Conservation (phyloP, 179 eudicot genomes). For the Amaranthus tricolor region DNA sequence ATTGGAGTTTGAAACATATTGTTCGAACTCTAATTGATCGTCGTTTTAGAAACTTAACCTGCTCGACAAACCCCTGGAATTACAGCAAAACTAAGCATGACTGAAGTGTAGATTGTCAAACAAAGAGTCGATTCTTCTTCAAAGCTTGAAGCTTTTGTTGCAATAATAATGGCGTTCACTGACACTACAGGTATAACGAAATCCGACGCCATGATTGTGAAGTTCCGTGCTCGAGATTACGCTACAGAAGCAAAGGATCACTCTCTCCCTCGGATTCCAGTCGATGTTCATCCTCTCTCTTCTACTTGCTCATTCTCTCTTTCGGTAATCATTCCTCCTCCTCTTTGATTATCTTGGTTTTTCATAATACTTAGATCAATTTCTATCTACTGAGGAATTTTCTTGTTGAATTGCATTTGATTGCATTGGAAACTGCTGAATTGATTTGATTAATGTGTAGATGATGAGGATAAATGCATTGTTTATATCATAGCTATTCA, state of each 20-base stretch:
- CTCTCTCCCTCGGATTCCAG: constrained; percentile 37
- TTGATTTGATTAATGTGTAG: neutral
- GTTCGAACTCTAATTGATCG: too few relatives aligned
- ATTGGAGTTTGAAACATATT: too few relatives aligned
- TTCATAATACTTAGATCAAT: neutral
- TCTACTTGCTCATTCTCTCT: constrained; percentile 28
- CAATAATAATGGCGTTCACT: constrained; percentile 14
- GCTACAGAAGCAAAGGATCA: constrained; percentile 36
- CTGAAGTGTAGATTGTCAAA: too few relatives aligned
- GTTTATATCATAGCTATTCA: neutral
- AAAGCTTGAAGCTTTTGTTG: neutral
- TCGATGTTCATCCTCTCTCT: constrained; percentile 57
- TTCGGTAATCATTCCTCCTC: constrained; percentile 33
- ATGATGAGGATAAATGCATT: neutral
- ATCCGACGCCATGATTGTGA: constrained; percentile 19
- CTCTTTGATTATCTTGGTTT: neutral
- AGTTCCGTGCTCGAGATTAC: constrained; percentile 51
- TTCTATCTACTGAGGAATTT: neutral
- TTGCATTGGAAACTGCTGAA: neutral
- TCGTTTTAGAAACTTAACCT: neutral
- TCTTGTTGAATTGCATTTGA: neutral
- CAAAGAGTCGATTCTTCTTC: too few relatives aligned
- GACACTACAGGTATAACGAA: neutral
- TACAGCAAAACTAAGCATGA: neutral
- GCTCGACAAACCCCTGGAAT: neutral